Percentiles rank a stretch among this genome's conserved stretches.
Conservation (phyloP, 345 rosid species). For the Eucalyptus sp. region DNA sequence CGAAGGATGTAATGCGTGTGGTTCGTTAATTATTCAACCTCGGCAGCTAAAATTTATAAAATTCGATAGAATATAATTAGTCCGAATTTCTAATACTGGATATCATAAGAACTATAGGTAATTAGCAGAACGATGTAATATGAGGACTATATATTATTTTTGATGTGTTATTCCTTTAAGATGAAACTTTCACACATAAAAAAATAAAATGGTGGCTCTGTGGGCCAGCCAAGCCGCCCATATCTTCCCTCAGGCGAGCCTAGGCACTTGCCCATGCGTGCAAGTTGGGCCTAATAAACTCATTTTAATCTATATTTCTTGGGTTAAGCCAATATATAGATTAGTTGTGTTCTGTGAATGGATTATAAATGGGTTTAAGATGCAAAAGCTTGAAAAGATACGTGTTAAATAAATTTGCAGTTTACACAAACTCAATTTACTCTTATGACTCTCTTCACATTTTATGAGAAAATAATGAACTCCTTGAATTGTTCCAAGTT, state of each 20-base stretch:
- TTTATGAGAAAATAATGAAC: too few species aligned
- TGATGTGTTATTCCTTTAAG: background rate
- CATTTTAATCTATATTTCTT: too few species aligned
- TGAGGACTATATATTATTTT: background rate
- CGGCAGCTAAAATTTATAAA: background rate
- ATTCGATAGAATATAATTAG: background rate
- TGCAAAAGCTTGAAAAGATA: too few species aligned
- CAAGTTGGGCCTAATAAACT: too few species aligned
- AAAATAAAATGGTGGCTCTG: background rate
- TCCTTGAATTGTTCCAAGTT: too few species aligned
- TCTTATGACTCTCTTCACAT: too few species aligned
- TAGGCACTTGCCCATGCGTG: background rate
- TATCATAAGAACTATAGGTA: background rate
- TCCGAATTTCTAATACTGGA: background rate
- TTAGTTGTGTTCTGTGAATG: rapidly evolving
- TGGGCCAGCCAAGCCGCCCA: background rate
- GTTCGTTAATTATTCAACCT: background rate
- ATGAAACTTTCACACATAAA: background rate
- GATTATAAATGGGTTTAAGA: too few species aligned
- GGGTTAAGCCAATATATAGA: too few species aligned
- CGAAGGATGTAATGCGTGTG: background rate
- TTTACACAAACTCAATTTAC: too few species aligned
- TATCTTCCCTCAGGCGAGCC: background rate
- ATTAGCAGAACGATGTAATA: background rate
- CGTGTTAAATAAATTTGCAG: too few species aligned